Base-by-base conservation (phyloP, 345 rosid species). In the Citrus sp. region DNA sequence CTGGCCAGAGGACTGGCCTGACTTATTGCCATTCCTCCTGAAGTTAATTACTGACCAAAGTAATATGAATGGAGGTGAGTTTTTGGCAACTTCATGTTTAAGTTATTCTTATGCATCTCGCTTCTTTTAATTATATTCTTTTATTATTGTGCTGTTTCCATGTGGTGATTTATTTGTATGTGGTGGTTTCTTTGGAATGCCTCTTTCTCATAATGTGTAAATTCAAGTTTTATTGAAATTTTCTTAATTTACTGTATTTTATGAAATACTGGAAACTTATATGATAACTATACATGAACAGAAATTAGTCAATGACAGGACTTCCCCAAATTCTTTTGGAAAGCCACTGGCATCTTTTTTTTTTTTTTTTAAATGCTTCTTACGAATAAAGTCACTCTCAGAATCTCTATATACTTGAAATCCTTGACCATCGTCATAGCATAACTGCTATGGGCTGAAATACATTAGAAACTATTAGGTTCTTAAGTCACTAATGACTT, bases 1-100 rank as follows among this genome's bases (percentile, higher is more conserved):
- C 80, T 95, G 98, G 99, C 98, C 97, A 49, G 97, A 95, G 82
- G 90, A 87, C 70, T 93, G 99, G 97, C 92, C 92, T 80, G 93
- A 95, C 68, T 84, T 95, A 67, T 78, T 92, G 79, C 98, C 97
- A 18, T 85, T 87, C 82, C 93, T 95, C 82, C 66, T 95, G 86
- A 86, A 81, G 86, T 82, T 92, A 85, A 88, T 93, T 78, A 83
- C 76, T 35, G 91, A 93, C 84, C 93, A 83, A 79, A 87, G 68
- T 67, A 86, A 89, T 83, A 76, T 84, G 86, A 90, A 85, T 78
- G 92, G 97, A 80, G 97, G 97, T 91, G 84, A 68, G 85, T 77
- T 56, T 75, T 54, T 68, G 32, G 58, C 13, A 24, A 58, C 28
- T 63, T 79, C 28, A 34, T 73, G 24, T 67, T 75, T 77, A 56